These are phyloP conservation scores for Didymella segeticola DNA, from an alignment of 2,329 filamentous ascomycete species.

Conservation along the genomic window DNA sequence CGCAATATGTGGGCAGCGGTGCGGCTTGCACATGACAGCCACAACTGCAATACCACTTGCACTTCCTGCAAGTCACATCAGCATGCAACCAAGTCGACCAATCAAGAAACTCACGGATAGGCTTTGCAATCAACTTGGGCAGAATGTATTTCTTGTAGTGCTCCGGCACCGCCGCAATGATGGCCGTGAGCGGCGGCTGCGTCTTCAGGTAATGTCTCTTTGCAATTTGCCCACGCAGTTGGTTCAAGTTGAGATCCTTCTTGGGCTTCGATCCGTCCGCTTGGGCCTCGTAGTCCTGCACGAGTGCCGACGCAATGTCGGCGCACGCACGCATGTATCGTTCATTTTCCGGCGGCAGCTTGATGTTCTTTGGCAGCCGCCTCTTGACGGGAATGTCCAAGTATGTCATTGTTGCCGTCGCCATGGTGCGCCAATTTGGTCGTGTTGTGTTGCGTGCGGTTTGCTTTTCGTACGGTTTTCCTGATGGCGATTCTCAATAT, in stretches of 20 bases:
- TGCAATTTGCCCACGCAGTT: slow-evolving; percentile 81
- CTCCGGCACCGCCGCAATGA: slow-evolving; percentile 98
- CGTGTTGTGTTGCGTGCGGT: too few relatives aligned
- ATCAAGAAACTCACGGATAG: slow-evolving; percentile 70
- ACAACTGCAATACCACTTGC: slow-evolving; percentile 98
- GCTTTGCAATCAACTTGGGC: slow-evolving; percentile 95
- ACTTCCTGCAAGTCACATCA: slow-evolving; percentile 65
- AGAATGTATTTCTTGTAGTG: slow-evolving; percentile 99
- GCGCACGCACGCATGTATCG: slow-evolving; percentile 92
- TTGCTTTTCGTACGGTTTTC: slow-evolving; percentile 20
- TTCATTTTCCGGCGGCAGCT: slow-evolving; percentile 90
- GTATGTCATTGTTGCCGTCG: slow-evolving; percentile 63
- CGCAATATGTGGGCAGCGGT: slow-evolving; percentile 95
- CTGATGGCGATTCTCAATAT: slow-evolving; percentile 29
- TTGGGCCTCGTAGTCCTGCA: slow-evolving; percentile 88
- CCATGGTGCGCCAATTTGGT: slow-evolving; percentile 56
- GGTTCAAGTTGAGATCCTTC: slow-evolving; percentile 92
- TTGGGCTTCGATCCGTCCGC: slow-evolving; percentile 74
- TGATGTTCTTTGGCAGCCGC: slow-evolving; percentile 71
- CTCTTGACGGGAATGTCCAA: slow-evolving; percentile 58
- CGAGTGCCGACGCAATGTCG: slow-evolving; percentile 90
- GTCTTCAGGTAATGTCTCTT: slow-evolving; percentile 91
- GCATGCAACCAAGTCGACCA: background rate
- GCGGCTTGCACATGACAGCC: slow-evolving; percentile 99
- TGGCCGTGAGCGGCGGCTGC: slow-evolving; percentile 91